Evolutionary conservation across 257 asterid species (phyloP).

Genomic region (Solanum sparsipilum): DNA sequence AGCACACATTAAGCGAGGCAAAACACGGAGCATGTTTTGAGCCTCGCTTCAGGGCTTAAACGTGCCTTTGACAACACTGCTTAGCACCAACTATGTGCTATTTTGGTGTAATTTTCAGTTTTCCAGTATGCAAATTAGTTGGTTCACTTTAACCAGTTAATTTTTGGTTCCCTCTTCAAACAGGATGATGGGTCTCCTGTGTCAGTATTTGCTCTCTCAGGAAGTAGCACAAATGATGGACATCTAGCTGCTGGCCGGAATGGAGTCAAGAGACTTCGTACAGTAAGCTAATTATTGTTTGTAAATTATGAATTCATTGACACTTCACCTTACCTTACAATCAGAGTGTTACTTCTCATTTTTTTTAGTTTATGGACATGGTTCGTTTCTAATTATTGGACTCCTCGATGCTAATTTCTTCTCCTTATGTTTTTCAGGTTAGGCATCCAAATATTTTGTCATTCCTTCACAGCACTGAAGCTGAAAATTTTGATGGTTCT

Average conservation of each 20-base stretch:
- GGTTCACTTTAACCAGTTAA: background rate
- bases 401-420: background rate
- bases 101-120: background rate
- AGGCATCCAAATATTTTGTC: slow-evolving; percentile 97
- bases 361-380: background rate
- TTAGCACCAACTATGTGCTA: background rate
- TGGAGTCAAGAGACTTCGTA: slow-evolving; percentile 97
- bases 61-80: background rate
- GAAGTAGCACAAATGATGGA: slow-evolving; percentile 74
- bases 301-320: background rate
- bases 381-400: background rate
- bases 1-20: background rate
- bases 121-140: background rate
- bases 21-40: background rate
- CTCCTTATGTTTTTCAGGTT: slow-evolving; percentile 44
- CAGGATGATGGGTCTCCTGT: slow-evolving; percentile 98
- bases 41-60: background rate
- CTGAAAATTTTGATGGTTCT: slow-evolving; percentile 76
- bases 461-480: slow-evolving; percentile 92
- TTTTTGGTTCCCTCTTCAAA: background rate
- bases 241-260: slow-evolving; percentile 96
- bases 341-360: background rate
- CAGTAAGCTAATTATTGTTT: slow-evolving; percentile 43
- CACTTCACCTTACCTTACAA: background rate
- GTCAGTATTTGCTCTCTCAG: slow-evolving; percentile 87